phyloP scores from a whole-genome alignment of 2,329 filamentous ascomycete species.

The Mycocentrospora acerina region DNA sequence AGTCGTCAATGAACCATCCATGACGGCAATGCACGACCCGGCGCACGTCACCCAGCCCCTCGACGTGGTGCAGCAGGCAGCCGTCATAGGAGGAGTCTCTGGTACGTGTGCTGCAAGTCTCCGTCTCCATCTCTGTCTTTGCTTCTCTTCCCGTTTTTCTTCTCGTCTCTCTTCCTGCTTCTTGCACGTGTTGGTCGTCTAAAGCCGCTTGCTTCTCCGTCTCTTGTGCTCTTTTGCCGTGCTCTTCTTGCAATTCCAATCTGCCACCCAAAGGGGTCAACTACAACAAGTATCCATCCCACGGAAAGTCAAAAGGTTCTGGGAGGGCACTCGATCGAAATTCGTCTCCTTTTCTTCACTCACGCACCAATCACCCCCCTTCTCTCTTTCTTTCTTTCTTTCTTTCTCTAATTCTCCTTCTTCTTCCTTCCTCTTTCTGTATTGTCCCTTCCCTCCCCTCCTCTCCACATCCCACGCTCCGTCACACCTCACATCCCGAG shows the following conservation, averaged over 20 bases:
- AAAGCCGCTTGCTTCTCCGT: too few relatives aligned
- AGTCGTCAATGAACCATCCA: conserved; percentile 25
- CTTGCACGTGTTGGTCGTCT: background rate
- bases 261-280: too few relatives aligned
- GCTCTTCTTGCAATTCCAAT: too few relatives aligned
- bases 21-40: conserved; percentile 24
- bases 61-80: conserved; percentile 27
- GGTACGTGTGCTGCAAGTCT: conserved; percentile 23
- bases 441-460: too few relatives aligned
- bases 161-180: background rate
- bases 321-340: too few relatives aligned
- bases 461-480: background rate
- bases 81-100: conserved; percentile 28
- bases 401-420: background rate
- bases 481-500: too few relatives aligned
- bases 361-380: too few relatives aligned
- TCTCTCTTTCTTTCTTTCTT: conserved; percentile 2
- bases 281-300: too few relatives aligned
- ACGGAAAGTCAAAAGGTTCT: too few relatives aligned
- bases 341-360: too few relatives aligned
- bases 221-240: background rate
- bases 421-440: background rate
- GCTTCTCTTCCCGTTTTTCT: background rate
- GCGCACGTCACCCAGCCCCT: conserved; percentile 29
- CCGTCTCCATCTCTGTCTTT: background rate